Evolutionary conservation across 1,284 basidiomycete species (phyloP), one percentile per base, ranked within the genome.

Genomic region (Rhodotorula glutinis): DNA sequence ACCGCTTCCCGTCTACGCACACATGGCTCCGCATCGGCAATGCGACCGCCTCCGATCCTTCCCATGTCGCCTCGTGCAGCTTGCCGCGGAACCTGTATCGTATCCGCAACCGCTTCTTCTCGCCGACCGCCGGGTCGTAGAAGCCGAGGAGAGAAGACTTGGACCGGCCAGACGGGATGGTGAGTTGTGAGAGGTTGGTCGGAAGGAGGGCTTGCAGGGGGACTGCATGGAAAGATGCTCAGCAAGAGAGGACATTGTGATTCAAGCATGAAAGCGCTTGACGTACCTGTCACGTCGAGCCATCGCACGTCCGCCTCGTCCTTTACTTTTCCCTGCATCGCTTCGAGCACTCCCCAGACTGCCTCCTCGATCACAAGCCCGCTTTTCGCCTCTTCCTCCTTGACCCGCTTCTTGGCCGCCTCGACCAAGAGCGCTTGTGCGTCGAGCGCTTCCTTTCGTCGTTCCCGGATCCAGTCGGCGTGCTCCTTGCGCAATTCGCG

Each of bases 171-270:
- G 86, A 86, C 23, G 92, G 87, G 69, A 96, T 87, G 76, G 87
- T 85, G 57, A 96, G 77, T 76, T 91, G 89, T 56, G 88, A 87
- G 71, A 88, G 84, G 71, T 85, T 51, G 23, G 66, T 44, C 0
- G 63, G 56, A 54, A 94, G 89, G 23, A 95, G 82, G 30, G 90
- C 87, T 80, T 94, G 92, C 38, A 95, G 76, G 5, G 92, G 85
- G 41, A 89, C 81, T 25, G 87, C 88, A 47, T 90, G 78, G 87
- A 11, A 23, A 27, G 23, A 17, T 1, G 23, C 4, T 27, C 14
- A 11, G 16, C 3, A n/a, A 33, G 17, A 27, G 23, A 38, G 19
- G 82, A 82, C 70, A 75, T 71, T 3, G 70, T 25, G n/a, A 7
- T 21, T 25, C 23, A 44, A 38, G 8, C 19, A 43, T 30, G n/a